Evolutionary conservation across 768 basidiomycete genomes (phyloP).

Genomic region (Brasilioporus rufonigricans): DNA sequence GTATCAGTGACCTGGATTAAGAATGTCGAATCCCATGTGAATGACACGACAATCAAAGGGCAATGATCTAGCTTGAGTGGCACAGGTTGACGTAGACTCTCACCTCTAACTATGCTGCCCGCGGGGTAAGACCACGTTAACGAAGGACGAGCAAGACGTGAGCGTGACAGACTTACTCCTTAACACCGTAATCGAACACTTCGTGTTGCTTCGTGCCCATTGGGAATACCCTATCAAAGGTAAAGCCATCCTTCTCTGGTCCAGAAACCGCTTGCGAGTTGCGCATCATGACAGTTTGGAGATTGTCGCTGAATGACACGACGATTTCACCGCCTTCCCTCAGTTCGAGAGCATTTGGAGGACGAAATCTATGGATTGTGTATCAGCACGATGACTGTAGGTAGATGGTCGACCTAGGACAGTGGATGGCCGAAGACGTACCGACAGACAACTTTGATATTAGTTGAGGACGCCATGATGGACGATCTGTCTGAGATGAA

Average conservation of each 20-base stretch:
- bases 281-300: conserved; percentile 80
- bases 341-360: conserved; percentile 87
- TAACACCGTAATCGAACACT: conserved; percentile 98
- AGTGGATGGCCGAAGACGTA: conserved; percentile 40
- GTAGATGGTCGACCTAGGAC: background rate
- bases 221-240: conserved; percentile 95
- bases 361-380: conserved; percentile 72
- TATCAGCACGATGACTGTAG: conserved; percentile 4
- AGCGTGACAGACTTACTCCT: conserved; percentile 63
- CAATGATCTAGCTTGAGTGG: background rate
- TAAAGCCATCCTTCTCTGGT: conserved; percentile 96
- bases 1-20: conserved; percentile 17
- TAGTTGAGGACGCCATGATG: conserved; percentile 73
- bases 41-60: conserved; percentile 3
- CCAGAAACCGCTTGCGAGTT: conserved; percentile 67
- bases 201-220: conserved; percentile 88
- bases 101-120: conserved; percentile 85
- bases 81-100: conserved; percentile 11
- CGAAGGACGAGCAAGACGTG: conserved; percentile 8
- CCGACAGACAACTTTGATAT: conserved; percentile 99
- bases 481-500: conserved; percentile 26
- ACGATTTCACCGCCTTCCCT: conserved; percentile 89
- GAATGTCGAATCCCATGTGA: background rate
- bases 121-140: conserved; percentile 14
- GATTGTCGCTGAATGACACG: conserved; percentile 83